Percentiles rank a stretch among this genome's conserved stretches.
Conservation (phyloP, 2,329 filamentous ascomycete genomes). For the Trichoderma aggressivum region DNA sequence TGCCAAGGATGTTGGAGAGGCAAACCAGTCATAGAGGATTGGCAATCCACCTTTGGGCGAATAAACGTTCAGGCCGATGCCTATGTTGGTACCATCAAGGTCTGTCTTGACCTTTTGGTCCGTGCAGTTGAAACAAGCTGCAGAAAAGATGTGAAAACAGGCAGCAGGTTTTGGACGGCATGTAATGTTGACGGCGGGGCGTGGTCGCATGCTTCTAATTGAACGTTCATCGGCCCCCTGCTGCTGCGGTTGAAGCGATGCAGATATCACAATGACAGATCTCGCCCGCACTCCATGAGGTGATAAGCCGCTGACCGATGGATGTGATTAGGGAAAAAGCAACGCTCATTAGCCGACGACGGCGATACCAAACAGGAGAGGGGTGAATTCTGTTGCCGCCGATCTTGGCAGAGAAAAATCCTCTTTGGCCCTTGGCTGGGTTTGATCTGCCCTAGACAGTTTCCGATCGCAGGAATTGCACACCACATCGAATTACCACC, state of each 20-base stretch:
- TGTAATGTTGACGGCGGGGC: neutral
- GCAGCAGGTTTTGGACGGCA: neutral
- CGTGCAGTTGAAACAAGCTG: neutral
- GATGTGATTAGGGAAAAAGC: neutral
- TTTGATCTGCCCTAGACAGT: conserved; percentile 12
- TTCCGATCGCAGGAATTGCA: conserved; percentile 11
- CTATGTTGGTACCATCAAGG: neutral
- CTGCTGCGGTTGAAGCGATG: neutral
- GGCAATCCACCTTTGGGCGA: neutral
- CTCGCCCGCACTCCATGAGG: neutral
- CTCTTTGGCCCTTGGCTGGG: neutral
- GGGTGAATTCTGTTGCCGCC: neutral
- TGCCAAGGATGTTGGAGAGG: too few relatives aligned
- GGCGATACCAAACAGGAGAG: conserved; percentile 4
- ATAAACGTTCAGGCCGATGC: neutral
- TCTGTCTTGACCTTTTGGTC: neutral
- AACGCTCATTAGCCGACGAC: neutral
- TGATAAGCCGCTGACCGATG: conserved; percentile 4
- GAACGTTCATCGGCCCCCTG: neutral
- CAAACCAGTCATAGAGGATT: neutral
- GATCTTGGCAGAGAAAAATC: neutral
- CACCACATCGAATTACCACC: conserved; percentile 4
- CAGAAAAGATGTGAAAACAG: neutral
- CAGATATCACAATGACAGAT: neutral
- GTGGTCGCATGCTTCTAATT: neutral